A percentile compares a stretch with the other conserved stretches of the same genome.
These are phyloP conservation scores for Boletus rubroflammeus DNA, from an alignment of 768 basidiomycete genomes.

Conservation along the genomic window DNA sequence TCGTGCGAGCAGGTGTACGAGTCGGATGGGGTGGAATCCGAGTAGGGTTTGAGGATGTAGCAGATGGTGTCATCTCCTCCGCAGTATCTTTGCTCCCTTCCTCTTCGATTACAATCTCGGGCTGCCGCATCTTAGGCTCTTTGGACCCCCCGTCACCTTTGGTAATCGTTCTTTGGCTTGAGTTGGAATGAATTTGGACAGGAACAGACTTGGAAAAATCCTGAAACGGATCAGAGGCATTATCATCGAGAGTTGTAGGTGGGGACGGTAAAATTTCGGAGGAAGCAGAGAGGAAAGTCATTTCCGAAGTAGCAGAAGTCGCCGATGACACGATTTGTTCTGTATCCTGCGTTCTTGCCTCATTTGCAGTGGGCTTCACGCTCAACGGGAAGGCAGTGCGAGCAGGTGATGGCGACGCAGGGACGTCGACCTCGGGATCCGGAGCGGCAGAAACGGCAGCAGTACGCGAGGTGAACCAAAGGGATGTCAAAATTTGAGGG, in stretches of 20 bases:
- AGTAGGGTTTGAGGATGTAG: slow-evolving; percentile 22
- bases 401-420: slow-evolving; percentile 32
- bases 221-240: slow-evolving; percentile 41
- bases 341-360: slow-evolving; percentile 10
- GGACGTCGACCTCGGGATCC: slow-evolving; percentile 16
- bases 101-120: slow-evolving; percentile 55
- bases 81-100: slow-evolving; percentile 22
- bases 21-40: slow-evolving; percentile 58
- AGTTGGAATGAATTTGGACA: slow-evolving; percentile 44
- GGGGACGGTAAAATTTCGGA: slow-evolving; percentile 50
- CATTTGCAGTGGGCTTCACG: slow-evolving; percentile 15
- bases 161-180: slow-evolving; percentile 60
- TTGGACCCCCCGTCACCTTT: slow-evolving; percentile 34
- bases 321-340: slow-evolving; percentile 46
- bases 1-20: slow-evolving; percentile 92
- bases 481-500: slow-evolving; percentile 77
- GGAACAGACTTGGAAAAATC: slow-evolving; percentile 14
- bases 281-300: slow-evolving; percentile 52
- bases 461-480: slow-evolving; percentile 68
- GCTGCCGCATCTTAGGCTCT: slow-evolving; percentile 35
- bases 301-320: slow-evolving; percentile 35
- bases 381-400: slow-evolving; percentile 30
- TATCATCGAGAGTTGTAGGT: slow-evolving; percentile 57
- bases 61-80: slow-evolving; percentile 8
- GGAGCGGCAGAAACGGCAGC: slow-evolving; percentile 1